Base-by-base conservation (phyloP, 2,329 filamentous ascomycete species). In the Trichoderma hamatum region DNA sequence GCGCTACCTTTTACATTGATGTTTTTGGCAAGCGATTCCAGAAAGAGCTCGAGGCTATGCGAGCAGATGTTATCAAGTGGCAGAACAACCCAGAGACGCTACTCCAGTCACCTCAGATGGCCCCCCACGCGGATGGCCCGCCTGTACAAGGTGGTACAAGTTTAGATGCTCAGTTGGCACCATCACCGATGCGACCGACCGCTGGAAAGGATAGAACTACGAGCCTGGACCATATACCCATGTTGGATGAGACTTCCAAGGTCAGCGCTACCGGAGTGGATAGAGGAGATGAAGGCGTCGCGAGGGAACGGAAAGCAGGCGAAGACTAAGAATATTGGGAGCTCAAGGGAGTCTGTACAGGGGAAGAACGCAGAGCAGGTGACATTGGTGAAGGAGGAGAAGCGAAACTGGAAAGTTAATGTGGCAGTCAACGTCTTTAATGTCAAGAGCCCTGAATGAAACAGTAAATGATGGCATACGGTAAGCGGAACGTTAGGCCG, bases 1-100 rank as follows among this genome's bases (percentile, higher is more conserved):
- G 96, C 36, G 93, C 96, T 21, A 98, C 94, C 0, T 99, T 92
- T 80, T 99, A 99, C 80, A 98, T 99, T 76, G 96, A 99, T 75
- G 93, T 98, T 1, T 99, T 98, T 78, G 96, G 96, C 66, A 97
- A 92, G 75, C 89, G 94, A 2, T 98, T 99, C 84, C 93, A 99
- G 83, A 97, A 95, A 77, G 96, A 99, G 79, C 85, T 99, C 14
- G 94, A 99, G 78, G 87, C 90, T 64, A 87, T 99, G 82, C 94
- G 92, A 80, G 88, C 88, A 67, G 96, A 99, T 76, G 94, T 99
- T 10, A 87, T 90, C 56, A 95, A 93, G 78, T 96, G 93, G 93
- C 94, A 97, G 79, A 85, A 83, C 70, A 85, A 82, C 36, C 84
- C 87, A 1, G 86, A 88, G 19, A 73, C 83, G 13, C 73, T 77